A percentile compares a stretch with the other conserved stretches of the same genome.
These are phyloP conservation scores for Citrus unshiu DNA, from an alignment of 345 rosid genomes.

Conservation along the genomic window DNA sequence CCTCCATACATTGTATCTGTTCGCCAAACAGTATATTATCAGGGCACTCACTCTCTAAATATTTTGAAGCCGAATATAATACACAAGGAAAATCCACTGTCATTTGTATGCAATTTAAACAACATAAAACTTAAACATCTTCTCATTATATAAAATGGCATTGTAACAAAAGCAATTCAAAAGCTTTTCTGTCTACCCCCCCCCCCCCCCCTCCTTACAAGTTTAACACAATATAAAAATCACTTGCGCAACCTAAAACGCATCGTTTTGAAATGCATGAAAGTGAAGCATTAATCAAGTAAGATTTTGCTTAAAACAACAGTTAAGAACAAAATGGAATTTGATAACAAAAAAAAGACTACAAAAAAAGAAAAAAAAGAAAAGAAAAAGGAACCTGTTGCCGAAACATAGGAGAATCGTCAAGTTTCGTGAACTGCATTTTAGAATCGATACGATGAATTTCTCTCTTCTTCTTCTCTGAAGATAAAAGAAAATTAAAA, in stretches of 20 bases:
- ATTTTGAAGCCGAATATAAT: neutral
- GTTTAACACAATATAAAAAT: neutral
- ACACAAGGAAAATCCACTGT: neutral
- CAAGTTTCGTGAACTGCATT: conserved; percentile 73
- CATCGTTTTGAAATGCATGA: neutral
- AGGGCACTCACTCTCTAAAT: neutral
- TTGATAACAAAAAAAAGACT: too few relatives aligned
- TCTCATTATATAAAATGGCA: too few relatives aligned
- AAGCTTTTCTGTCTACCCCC: too few relatives aligned
- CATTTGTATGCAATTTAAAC: neutral
- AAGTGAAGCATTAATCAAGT: neutral
- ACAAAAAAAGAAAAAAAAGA: too few relatives aligned
- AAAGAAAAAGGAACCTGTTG: conserved; percentile 47
- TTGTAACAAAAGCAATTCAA: neutral
- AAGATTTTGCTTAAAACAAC: neutral
- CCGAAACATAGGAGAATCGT: conserved; percentile 86
- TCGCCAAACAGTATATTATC: conserved; percentile 16
- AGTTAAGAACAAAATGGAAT: neutral
- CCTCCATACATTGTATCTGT: conserved; percentile 65
- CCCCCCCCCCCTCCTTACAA: too few relatives aligned
- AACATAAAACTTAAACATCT: neutral
- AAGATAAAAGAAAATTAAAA: neutral
- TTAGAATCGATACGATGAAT: conserved; percentile 2
- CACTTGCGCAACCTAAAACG: neutral
- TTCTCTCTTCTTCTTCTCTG: conserved; percentile 9